Percentiles rank a stretch among this genome's conserved stretches.
phyloP scores from a whole-genome alignment of 371 early-diverging fungal genomes.

The Rhizomucor miehei region DNA sequence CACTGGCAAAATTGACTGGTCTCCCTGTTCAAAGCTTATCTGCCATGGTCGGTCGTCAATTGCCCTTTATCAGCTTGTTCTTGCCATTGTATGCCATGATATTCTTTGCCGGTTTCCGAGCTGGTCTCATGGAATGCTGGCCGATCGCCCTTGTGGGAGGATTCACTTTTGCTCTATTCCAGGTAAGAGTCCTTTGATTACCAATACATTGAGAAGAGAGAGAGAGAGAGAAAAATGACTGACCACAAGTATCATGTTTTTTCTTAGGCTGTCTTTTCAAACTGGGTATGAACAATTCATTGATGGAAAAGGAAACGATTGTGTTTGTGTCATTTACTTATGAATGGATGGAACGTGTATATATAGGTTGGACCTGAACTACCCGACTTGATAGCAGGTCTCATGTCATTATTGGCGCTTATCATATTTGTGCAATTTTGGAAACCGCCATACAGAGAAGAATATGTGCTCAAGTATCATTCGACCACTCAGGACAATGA shows the following conservation, averaged over 20 bases:
- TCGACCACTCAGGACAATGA: too few relatives aligned
- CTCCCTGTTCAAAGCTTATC: constrained; percentile 31
- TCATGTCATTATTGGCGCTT: constrained; percentile 33
- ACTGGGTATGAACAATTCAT: constrained; percentile 9
- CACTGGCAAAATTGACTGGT: constrained; percentile 39
- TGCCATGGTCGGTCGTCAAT: constrained; percentile 52
- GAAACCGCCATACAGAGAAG: constrained; percentile 43
- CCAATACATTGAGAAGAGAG: too few relatives aligned
- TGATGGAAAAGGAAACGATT: too few relatives aligned
- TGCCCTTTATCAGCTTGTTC: constrained; percentile 42
- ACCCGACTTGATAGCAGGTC: constrained; percentile 48
- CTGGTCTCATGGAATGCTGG: constrained; percentile 47
- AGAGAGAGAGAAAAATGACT: too few relatives aligned
- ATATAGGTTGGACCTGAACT: constrained; percentile 47
- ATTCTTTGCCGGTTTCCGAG: constrained; percentile 38
- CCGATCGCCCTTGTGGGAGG: constrained; percentile 42
- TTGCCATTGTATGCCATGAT: constrained; percentile 39
- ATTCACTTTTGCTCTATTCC: constrained; percentile 41
- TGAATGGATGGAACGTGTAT: too few relatives aligned
- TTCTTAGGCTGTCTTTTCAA: constrained; percentile 29
- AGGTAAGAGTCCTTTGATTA: constrained; percentile 10
- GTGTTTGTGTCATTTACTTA: too few relatives aligned
- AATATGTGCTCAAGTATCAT: constrained; percentile 12
- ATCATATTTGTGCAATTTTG: constrained; percentile 48
- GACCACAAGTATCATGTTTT: too few relatives aligned